Evolutionary conservation across 1,284 basidiomycete genomes (phyloP).

Genomic region (Tilletia walkeri): DNA sequence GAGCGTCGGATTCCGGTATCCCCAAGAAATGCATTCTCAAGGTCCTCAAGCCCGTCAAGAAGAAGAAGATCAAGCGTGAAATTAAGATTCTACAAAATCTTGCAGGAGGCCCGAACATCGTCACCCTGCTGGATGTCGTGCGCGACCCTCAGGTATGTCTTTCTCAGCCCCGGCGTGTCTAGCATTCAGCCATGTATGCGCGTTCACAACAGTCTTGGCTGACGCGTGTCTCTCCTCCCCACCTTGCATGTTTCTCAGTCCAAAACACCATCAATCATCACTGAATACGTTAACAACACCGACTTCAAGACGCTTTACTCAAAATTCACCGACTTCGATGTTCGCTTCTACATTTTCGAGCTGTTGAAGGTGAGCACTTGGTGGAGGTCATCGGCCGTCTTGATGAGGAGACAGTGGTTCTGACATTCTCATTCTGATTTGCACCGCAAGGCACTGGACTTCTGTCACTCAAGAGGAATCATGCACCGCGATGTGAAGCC

Average conservation of each 20-base stretch:
- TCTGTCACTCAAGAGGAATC: conserved; percentile 95
- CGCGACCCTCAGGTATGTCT: conserved; percentile 67
- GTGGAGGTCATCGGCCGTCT: not conserved
- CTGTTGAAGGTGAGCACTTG: conserved; percentile 72
- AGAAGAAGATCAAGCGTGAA: conserved; percentile 99
- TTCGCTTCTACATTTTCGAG: conserved; percentile 95
- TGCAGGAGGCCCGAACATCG: conserved; percentile 85
- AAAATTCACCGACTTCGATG: conserved; percentile 89
- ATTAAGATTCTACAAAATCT: conserved; percentile 98
- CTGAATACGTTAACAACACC: conserved; percentile 97
- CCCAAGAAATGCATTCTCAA: conserved; percentile 94
- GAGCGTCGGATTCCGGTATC: conserved; percentile 57
- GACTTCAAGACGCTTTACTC: conserved; percentile 98
- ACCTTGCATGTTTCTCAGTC: conserved; percentile 63
- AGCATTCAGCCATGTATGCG: not conserved
- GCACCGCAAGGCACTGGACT: conserved; percentile 80
- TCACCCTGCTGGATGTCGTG: conserved; percentile 87
- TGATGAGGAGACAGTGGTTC: conserved; percentile 3
- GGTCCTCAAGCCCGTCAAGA: conserved; percentile 98
- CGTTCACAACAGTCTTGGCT: not conserved
- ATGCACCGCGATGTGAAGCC: conserved; percentile 99
- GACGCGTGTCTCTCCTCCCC: not conserved
- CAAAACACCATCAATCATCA: conserved; percentile 94
- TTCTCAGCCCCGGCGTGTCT: not conserved
- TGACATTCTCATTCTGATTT: not conserved